These are phyloP conservation scores for Ophiocordyceps unilateralis DNA, from an alignment of 2,329 filamentous ascomycete species.

Conservation along the genomic window DNA sequence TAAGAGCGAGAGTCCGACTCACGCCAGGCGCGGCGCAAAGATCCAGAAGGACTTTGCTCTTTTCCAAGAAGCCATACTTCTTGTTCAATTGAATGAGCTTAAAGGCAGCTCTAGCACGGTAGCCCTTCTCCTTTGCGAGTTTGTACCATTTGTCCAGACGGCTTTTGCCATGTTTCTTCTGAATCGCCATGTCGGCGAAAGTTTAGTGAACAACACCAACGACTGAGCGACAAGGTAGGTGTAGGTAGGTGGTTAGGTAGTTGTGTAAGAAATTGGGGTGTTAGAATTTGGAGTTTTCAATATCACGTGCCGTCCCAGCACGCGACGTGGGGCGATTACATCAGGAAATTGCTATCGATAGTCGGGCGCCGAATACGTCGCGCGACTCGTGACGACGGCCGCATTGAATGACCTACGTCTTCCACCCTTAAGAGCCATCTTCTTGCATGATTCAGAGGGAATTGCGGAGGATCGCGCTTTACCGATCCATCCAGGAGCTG, in stretches of 20 bases:
- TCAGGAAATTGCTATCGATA: too few species aligned
- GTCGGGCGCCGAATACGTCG: neutral
- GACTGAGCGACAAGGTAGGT: neutral
- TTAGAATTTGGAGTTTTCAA: too few species aligned
- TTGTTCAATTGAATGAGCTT: conserved; percentile 98
- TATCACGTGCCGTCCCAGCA: too few species aligned
- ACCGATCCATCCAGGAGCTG: neutral
- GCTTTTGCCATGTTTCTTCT: conserved; percentile 98
- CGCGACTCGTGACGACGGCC: neutral
- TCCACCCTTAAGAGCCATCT: neutral
- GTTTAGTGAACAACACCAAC: neutral
- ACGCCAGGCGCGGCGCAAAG: conserved; percentile 91
- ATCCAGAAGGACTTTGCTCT: conserved; percentile 91
- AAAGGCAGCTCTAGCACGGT: conserved; percentile 87
- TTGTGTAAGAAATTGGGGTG: too few species aligned
- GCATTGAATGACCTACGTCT: neutral
- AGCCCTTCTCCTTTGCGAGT: conserved; percentile 95
- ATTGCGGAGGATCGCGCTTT: neutral
- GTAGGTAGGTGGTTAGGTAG: neutral
- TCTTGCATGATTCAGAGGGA: conserved; percentile 2
- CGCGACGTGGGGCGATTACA: too few species aligned
- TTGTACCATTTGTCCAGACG: conserved; percentile 99
- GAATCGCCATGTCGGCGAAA: conserved; percentile 60
- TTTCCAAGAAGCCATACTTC: conserved; percentile 95
- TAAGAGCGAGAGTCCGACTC: conserved; percentile 17